Evolutionary conservation across 192 early-diverging fungal species (phyloP).

Genomic region (Mortierella hygrophila): DNA sequence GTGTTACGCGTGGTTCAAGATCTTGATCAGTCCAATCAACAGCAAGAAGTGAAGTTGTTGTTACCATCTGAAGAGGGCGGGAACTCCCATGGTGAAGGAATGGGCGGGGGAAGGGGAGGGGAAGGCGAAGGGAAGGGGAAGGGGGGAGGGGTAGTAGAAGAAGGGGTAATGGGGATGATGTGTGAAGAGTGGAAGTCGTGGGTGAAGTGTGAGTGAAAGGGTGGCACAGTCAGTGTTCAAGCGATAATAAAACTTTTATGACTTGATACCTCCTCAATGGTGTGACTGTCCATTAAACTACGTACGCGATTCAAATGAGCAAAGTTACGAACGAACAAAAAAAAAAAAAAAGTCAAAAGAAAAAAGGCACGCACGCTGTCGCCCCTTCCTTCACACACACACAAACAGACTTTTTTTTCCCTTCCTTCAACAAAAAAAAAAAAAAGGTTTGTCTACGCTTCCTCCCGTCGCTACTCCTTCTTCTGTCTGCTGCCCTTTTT

Average conservation of each 20-base stretch:
- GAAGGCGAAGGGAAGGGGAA: neutral
- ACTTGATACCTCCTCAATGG: no score
- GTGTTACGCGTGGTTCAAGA: neutral
- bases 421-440: neutral
- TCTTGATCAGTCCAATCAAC: neutral
- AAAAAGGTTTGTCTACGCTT: neutral
- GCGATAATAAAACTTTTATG: neutral
- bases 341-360: neutral
- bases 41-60: neutral
- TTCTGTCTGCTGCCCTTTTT: neutral
- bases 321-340: neutral
- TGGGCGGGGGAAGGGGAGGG: neutral
- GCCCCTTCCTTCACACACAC: neutral
- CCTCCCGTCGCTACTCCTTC: neutral
- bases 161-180: neutral
- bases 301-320: neutral
- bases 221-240: neutral
- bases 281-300: neutral
- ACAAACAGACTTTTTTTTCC: neutral
- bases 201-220: neutral
- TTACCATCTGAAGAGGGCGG: constrained; percentile 77
- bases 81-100: constrained; percentile 77
- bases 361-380: constrained; percentile 8
- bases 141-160: neutral
- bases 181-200: neutral